phyloP scores from a whole-genome alignment of 2,329 filamentous ascomycete genomes.

The Coleophoma crateriformis region DNA sequence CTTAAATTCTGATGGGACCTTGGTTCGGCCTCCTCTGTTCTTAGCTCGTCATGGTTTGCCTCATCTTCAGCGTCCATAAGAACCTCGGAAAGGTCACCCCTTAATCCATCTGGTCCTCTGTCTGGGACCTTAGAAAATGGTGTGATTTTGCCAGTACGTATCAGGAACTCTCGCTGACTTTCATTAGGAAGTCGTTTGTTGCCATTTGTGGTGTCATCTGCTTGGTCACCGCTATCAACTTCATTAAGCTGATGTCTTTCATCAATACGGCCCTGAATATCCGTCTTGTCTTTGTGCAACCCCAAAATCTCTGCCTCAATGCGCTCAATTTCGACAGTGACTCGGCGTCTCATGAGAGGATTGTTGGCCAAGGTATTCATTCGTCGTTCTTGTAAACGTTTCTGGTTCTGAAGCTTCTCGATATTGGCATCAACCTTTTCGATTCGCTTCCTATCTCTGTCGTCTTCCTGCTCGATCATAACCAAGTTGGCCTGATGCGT shows the following conservation, averaged over 20 bases:
- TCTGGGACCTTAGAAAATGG: constrained; percentile 74
- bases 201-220: constrained; percentile 36
- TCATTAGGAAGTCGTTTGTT: constrained; percentile 69
- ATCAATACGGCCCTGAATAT: constrained; percentile 77
- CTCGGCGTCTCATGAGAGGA: constrained; percentile 38
- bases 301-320: constrained; percentile 27
- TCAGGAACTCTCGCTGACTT: constrained; percentile 80
- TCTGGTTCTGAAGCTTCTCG: constrained; percentile 58
- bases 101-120: constrained; percentile 48
- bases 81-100: constrained; percentile 69
- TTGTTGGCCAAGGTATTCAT: constrained; percentile 46
- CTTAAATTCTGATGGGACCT: constrained; percentile 68
- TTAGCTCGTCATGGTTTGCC: constrained; percentile 33
- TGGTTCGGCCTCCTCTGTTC: constrained; percentile 37
- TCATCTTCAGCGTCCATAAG: constrained; percentile 78
- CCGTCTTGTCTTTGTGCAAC: constrained; percentile 66
- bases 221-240: constrained; percentile 34
- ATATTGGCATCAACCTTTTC: constrained; percentile 49
- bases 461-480: constrained; percentile 56
- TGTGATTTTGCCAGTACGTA: constrained; percentile 95
- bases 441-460: constrained; percentile 57
- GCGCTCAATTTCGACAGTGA: constrained; percentile 29
- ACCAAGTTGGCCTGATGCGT: constrained; percentile 54
- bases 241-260: constrained; percentile 57
- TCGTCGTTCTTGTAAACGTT: constrained; percentile 52